phyloP scores from a whole-genome alignment of 2,329 filamentous ascomycete species.

The Hysterium pulicare region DNA sequence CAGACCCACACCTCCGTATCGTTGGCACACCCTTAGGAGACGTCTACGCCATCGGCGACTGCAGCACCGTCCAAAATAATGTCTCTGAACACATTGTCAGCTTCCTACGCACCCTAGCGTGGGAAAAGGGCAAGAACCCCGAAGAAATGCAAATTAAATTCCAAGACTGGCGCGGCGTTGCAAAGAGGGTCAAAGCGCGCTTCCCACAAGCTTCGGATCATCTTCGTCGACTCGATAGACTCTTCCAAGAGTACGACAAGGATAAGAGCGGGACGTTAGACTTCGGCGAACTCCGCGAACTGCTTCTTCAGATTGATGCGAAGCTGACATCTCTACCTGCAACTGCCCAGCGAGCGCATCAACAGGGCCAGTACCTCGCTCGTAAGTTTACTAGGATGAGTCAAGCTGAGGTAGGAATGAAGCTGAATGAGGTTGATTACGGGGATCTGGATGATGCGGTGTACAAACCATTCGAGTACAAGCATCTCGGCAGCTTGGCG shows the following conservation, averaged over 20 bases:
- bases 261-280: slow-evolving; percentile 91
- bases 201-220: slow-evolving; percentile 91
- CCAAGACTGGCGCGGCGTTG: slow-evolving; percentile 81
- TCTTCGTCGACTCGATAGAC: slow-evolving; percentile 80
- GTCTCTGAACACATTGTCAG: slow-evolving; percentile 85
- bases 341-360: slow-evolving; percentile 92
- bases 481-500: slow-evolving; percentile 83
- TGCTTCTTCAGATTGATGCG: slow-evolving; percentile 86
- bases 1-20: slow-evolving; percentile 86
- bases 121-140: slow-evolving; percentile 87
- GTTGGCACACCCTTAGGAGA: slow-evolving; percentile 87
- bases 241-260: slow-evolving; percentile 89
- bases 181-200: slow-evolving; percentile 75
- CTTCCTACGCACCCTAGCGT: slow-evolving; percentile 85
- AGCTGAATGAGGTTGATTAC: slow-evolving; percentile 76
- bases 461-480: slow-evolving; percentile 93
- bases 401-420: slow-evolving; percentile 69
- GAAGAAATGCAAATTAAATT: slow-evolving; percentile 85
- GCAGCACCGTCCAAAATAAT: slow-evolving; percentile 96
- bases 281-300: slow-evolving; percentile 84
- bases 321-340: slow-evolving; percentile 93
- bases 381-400: slow-evolving; percentile 93
- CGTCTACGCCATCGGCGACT: slow-evolving; percentile 95
- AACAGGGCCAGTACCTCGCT: slow-evolving; percentile 90
- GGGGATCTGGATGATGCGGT: slow-evolving; percentile 89